Conservation (phyloP, 257 asterid genomes). For the Paraleonurus japonicus region DNA sequence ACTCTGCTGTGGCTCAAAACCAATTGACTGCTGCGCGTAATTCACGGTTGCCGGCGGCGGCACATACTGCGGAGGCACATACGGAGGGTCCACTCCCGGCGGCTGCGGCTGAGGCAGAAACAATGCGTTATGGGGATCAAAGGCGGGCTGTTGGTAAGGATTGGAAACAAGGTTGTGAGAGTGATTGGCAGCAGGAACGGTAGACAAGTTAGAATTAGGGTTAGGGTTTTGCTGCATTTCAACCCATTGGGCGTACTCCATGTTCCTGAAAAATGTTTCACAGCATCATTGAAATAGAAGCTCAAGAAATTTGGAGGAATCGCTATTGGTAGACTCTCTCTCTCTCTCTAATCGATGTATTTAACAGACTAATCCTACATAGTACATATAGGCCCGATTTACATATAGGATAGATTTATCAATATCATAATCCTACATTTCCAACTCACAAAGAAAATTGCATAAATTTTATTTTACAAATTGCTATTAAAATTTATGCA, state of each 20-base stretch:
- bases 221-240: constrained; percentile 38
- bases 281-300: constrained; percentile 7
- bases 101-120: constrained; percentile 30
- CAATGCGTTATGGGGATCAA: constrained; percentile 21
- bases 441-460: not conserved
- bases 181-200: constrained; percentile 12
- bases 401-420: not conserved
- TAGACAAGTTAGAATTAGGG: constrained; percentile 26
- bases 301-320: not conserved
- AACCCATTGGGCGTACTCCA: constrained; percentile 25
- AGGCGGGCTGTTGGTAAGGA: constrained; percentile 19
- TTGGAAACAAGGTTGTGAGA: not conserved
- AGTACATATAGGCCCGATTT: too few species aligned
- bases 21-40: constrained; percentile 25
- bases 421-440: too few species aligned
- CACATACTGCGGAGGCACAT: constrained; percentile 28
- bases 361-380: not conserved
- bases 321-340: not conserved
- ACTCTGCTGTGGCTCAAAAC: constrained; percentile 28
- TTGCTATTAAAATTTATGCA: too few species aligned
- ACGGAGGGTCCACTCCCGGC: constrained; percentile 41
- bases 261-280: constrained; percentile 16
- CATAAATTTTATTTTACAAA: too few species aligned
- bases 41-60: constrained; percentile 21
- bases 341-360: not conserved